Conservation (phyloP, 169 alveolate genomes). For the Eimeria sp. region DNA sequence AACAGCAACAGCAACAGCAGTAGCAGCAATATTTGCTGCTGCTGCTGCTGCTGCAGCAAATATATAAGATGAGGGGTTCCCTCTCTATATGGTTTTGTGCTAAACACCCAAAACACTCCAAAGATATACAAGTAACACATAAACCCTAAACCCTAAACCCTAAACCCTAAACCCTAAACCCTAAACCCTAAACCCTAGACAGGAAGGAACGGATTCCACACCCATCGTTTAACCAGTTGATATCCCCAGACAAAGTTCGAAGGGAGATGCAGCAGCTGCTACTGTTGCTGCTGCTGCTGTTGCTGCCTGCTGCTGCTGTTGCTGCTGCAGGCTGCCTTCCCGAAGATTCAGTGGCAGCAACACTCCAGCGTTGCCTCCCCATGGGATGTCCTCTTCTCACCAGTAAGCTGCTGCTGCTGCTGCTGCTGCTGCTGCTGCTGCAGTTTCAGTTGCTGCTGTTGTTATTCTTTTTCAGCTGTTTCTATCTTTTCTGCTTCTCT, state of each 20-base stretch:
- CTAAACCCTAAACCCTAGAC: constrained; percentile 2
- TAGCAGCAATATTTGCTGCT: not conserved
- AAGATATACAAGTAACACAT: not conserved
- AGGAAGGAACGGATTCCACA: not conserved
- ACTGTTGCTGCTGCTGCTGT: not conserved
- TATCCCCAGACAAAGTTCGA: not conserved
- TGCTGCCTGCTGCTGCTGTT: not conserved
- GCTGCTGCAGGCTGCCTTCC: constrained; percentile 26
- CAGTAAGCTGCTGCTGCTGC: constrained; percentile 23
- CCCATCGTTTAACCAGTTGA: not conserved
- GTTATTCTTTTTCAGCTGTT: too few relatives aligned
- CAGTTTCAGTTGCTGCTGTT: not conserved
- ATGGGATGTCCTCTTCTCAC: constrained; percentile 11
- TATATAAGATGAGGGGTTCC: not conserved
- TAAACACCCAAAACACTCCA: not conserved
- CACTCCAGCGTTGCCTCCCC: constrained; percentile 32
- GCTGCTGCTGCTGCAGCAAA: constrained; percentile 21
- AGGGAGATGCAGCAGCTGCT: not conserved
- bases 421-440: constrained; percentile 26
- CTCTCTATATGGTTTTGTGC: constrained; percentile 15
- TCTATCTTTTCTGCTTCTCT: not conserved
- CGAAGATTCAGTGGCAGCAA: constrained; percentile 20
- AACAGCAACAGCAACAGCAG: constrained; percentile 3
- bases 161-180: constrained; percentile 45
- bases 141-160: constrained; percentile 46